Conservation (phyloP, 352 stramenopile species). For the Pythium angustatum region DNA sequence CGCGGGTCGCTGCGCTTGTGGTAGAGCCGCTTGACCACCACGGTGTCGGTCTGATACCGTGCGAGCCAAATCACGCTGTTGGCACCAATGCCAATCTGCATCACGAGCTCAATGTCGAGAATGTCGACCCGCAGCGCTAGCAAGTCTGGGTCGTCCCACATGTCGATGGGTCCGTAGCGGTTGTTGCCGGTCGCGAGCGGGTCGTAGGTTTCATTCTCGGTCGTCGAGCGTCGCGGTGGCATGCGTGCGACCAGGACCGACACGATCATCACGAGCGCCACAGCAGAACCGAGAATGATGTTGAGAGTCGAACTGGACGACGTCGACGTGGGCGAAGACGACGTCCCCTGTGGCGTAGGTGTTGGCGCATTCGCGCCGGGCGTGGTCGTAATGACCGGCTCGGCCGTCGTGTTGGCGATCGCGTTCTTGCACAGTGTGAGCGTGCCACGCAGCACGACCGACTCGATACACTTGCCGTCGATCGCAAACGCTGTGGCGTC, state of each 20-base stretch:
- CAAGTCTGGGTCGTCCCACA: conserved; percentile 32
- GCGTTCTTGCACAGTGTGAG: conserved; percentile 25
- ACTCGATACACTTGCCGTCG: conserved; percentile 15
- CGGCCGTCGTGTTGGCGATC: background rate
- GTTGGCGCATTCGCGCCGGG: background rate
- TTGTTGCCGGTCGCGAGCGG: conserved; percentile 9
- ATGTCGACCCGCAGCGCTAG: conserved; percentile 27
- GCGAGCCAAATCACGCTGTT: conserved; percentile 26
- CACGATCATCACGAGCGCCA: conserved; percentile 22
- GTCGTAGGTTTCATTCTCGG: conserved; percentile 15
- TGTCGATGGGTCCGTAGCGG: conserved; percentile 25
- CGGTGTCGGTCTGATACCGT: conserved; percentile 24
- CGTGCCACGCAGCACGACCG: conserved; percentile 17
- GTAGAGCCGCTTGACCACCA: conserved; percentile 29
- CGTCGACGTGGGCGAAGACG: background rate
- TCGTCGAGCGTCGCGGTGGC: conserved; percentile 4
- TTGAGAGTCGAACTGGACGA: conserved; percentile 12
- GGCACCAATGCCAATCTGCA: conserved; percentile 27
- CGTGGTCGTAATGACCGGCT: background rate
- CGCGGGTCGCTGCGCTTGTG: conserved; percentile 23
- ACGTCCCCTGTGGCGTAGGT: background rate
- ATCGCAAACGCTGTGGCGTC: conserved; percentile 17
- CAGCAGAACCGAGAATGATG: conserved; percentile 18
- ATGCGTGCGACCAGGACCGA: conserved; percentile 22
- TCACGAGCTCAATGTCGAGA: conserved; percentile 28